phyloP scores from a whole-genome alignment of 1,284 basidiomycete genomes.

The Lignosus rhinocerotis region DNA sequence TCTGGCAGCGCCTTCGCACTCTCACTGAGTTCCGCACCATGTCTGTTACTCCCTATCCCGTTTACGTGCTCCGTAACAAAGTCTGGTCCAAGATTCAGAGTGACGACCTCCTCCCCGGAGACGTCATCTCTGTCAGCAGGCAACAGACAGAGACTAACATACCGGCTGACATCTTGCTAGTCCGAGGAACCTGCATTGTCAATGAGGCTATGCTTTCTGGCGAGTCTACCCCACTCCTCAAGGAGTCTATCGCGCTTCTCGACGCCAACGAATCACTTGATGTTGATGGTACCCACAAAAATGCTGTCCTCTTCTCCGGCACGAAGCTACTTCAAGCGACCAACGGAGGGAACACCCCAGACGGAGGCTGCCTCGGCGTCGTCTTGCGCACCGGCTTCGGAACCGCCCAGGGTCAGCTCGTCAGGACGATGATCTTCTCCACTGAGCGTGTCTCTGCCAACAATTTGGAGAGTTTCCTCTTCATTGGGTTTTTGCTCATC shows the following conservation, averaged over 20 bases:
- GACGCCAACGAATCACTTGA: slow-evolving; percentile 77
- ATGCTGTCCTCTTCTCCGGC: slow-evolving; percentile 88
- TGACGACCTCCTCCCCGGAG: slow-evolving; percentile 86
- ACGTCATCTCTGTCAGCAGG: slow-evolving; percentile 83
- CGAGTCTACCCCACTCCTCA: slow-evolving; percentile 92
- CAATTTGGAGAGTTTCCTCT: slow-evolving; percentile 91
- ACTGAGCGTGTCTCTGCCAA: slow-evolving; percentile 94
- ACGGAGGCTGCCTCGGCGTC: slow-evolving; percentile 86
- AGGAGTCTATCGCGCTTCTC: slow-evolving; percentile 89
- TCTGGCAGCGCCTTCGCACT: slow-evolving; percentile 92
- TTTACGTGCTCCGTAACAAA: slow-evolving; percentile 77
- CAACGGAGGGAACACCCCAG: slow-evolving; percentile 71
- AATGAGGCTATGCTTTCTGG: slow-evolving; percentile 98
- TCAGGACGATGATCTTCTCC: slow-evolving; percentile 97
- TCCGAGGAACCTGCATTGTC: slow-evolving; percentile 90
- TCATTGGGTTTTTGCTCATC: slow-evolving; percentile 94
- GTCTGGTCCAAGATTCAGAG: slow-evolving; percentile 82
- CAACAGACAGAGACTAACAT: slow-evolving; percentile 83
- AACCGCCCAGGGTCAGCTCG: slow-evolving; percentile 92
- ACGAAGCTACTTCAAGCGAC: slow-evolving; percentile 91
- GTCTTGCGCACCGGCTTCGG: slow-evolving; percentile 96
- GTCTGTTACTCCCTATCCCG: slow-evolving; percentile 87
- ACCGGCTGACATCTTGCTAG: slow-evolving; percentile 87
- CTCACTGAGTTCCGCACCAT: slow-evolving; percentile 94
- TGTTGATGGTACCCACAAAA: slow-evolving; percentile 84